phyloP scores from a whole-genome alignment of 2,329 filamentous ascomycete species.

The Periconia macrospinosa region DNA sequence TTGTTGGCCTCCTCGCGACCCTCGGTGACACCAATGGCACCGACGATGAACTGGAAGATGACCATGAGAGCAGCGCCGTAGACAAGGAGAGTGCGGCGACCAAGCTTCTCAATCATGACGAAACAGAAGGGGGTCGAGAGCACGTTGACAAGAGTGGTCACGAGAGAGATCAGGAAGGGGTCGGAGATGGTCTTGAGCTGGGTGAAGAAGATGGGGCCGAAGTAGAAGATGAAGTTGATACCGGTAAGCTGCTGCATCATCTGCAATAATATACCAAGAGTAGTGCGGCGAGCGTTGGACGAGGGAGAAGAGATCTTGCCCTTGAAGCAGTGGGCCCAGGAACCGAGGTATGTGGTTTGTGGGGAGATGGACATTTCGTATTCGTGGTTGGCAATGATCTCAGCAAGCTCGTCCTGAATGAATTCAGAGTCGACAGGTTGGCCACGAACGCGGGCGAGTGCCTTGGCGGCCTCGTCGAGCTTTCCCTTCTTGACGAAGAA shows the following conservation, averaged over 20 bases:
- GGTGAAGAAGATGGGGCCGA: conserved; percentile 80
- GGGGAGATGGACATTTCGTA: conserved; percentile 69
- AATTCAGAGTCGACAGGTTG: conserved; percentile 74
- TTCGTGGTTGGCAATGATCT: conserved; percentile 91
- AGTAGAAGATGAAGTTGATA: conserved; percentile 83
- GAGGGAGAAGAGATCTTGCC: conserved; percentile 54
- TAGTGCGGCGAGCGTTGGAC: conserved; percentile 53
- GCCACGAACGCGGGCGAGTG: conserved; percentile 73
- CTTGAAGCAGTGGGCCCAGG: conserved; percentile 68
- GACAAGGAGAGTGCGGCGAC: conserved; percentile 79
- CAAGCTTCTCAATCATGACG: conserved; percentile 79
- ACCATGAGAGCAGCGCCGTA: conserved; percentile 80
- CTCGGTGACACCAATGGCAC: conserved; percentile 59
- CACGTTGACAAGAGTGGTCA: conserved; percentile 89
- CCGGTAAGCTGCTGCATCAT: conserved; percentile 67
- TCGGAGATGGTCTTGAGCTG: conserved; percentile 71
- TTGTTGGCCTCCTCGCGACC: conserved; percentile 31
- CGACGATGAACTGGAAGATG: conserved; percentile 83
- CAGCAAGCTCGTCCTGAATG: conserved; percentile 78
- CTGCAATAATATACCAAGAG: conserved; percentile 52
- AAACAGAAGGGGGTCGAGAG: conserved; percentile 83
- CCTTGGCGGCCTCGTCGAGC: conserved; percentile 65
- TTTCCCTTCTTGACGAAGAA: conserved; percentile 81
- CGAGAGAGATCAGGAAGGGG: conserved; percentile 79
- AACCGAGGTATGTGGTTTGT: conserved; percentile 42